Base-by-base conservation (phyloP, 2,329 filamentous ascomycete genomes). In the Penicillium sp. region DNA sequence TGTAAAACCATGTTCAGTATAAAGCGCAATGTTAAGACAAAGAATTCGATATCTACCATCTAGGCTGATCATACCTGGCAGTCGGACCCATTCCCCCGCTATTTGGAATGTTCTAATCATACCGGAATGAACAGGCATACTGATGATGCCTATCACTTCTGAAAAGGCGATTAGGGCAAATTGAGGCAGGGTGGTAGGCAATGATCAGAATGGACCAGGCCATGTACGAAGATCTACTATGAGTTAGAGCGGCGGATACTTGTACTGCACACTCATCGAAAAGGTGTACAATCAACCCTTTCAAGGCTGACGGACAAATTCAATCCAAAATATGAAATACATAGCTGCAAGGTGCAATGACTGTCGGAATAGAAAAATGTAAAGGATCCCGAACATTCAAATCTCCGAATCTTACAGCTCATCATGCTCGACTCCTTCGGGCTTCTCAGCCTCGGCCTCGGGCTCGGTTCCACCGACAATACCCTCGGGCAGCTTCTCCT, bases 401-500 rank as follows among this genome's bases (percentile, higher is more conserved):
- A 8, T 42, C 11, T 42, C 39, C 1, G 19, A 22, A 22, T 22
- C 39, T 70, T 67, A 76, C 63, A 76, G 72, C 57, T 83, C 78
- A 35, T 79, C 78, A 58, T 81, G 77, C 26, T 77, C 74, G 19
- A 68, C 68, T 13, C 77, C 68, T 19, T 76, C 67, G 19, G 65
- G 54, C 42, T 61, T 60, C 47, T 65, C 60, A 44, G 65, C 31
- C 37, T 69, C 57, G 21, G 58, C 24, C 56, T 68, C 61, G 24
- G 58, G 31, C 56, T 68, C 61, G 49, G 68, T 65, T 21, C 71
- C 75, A 19, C 71, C 70, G 31, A 88, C 70, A 44, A 90, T 67
- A 2, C 81, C 83, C 57, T 84, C 82, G 0, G 90, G 90, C 43
- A 95, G 73, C 77, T 87, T 90, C 67, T 87, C 82, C 81, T 93